Evolutionary conservation across 805 yeast species (phyloP), one percentile per base, ranked within the genome.

Genomic region (Candida jianshihensis): DNA sequence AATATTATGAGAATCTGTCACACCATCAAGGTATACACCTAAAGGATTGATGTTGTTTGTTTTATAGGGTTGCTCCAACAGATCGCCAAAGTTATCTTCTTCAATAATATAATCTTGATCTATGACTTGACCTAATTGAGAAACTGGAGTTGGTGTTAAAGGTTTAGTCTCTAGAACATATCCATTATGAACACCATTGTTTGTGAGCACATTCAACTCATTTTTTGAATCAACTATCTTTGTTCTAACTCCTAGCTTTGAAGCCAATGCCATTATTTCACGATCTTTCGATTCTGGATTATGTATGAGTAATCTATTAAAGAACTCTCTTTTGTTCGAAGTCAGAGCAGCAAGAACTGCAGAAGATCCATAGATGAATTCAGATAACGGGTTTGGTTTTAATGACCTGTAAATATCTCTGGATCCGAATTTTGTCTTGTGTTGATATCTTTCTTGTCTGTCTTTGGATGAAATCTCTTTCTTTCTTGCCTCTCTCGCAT

Each of bases 1-100:
- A 47, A 85, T 65, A 54, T 87, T 87, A 54, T 85, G 94, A 1
- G 96, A 90, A 56, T 87, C 96, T 12, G 84, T 75, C 30, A 88
- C 68, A 40, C 83, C 86, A 56, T 87, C 96, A 19, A 87, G 59
- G 48, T 70, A 86, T 4, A 87, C 46, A 0, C 87, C 96, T 14
- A 88, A 48, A 3, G 96, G 94, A 47, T 59, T 59, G 14, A 53
- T 52, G 26, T 56, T 58, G 17, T 41, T 41, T 2, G 54, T 44
- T 9, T 24, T 15, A 24, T 43, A 31, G 6, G 46, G 41, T 29
- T 47, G 47, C 11, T 37, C 45, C 15, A 53, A 43, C n/a, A 36
- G 35, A 14, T 47, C 50, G 26, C 45, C 58, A 55, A 42, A 56
- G 39, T 43, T 46, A 41, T 53, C 55, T 41, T 46, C 54, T 30